Percentiles rank a stretch among this genome's conserved stretches.
These are phyloP conservation scores for Persicaria tinctoria DNA, from an alignment of 148 eudicot species.

Conservation along the genomic window DNA sequence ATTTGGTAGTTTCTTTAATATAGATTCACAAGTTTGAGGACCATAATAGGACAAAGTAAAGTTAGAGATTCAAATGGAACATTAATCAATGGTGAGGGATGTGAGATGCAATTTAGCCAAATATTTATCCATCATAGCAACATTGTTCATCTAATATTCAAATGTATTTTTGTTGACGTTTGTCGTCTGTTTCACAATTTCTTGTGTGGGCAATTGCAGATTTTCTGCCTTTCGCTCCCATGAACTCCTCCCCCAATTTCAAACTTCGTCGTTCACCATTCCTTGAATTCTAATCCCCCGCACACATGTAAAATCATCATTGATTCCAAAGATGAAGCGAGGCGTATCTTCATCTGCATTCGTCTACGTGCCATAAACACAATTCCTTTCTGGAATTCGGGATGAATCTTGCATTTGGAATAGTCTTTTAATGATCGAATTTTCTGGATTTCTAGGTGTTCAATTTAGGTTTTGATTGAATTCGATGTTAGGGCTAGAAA, in stretches of 20 bases:
- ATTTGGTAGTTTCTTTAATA: too few relatives aligned
- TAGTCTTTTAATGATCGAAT: background rate
- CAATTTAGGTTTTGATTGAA: background rate
- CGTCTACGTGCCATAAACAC: background rate
- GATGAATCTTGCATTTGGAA: slow-evolving; percentile 2
- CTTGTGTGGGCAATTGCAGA: background rate
- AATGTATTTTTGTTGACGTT: too few relatives aligned
- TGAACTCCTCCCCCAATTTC: background rate
- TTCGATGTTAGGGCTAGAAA: background rate
- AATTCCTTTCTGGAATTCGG: background rate
- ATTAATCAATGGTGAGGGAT: too few relatives aligned
- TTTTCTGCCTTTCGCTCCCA: background rate
- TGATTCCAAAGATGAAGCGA: background rate
- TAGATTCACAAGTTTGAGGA: too few relatives aligned
- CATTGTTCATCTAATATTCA: background rate
- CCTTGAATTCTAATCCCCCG: background rate
- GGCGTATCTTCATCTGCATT: background rate
- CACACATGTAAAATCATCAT: background rate
- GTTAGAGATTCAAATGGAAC: too few relatives aligned
- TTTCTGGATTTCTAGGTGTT: background rate
- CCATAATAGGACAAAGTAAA: too few relatives aligned
- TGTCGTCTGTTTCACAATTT: background rate
- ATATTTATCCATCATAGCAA: too few relatives aligned
- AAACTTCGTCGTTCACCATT: background rate
- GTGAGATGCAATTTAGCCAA: too few relatives aligned